Base-by-base conservation (phyloP, 2,329 filamentous ascomycete genomes). In the Tympanopsis confertula region DNA sequence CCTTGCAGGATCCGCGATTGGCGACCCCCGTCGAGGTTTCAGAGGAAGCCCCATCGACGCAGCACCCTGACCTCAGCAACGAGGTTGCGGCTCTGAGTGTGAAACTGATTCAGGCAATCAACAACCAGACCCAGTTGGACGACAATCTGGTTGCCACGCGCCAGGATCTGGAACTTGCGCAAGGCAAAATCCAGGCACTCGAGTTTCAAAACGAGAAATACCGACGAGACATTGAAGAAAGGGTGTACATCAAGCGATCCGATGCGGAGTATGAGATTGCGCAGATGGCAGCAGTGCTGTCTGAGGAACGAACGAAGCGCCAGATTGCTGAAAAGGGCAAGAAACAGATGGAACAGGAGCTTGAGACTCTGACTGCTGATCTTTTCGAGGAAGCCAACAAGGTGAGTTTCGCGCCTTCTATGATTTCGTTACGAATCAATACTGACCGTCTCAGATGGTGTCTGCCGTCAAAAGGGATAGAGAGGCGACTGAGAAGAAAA, bases 331-430 rank as follows among this genome's bases (percentile, higher is more conserved):
- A 88, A 51, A 78, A 75, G 55, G 84, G 86, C 39, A 94, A 91
- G 66, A 85, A 82, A 57, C 79, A 79, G 44, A 94, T 95, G 20
- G 91, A 98, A 56, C 79, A 83, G 47, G 91, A 98, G 58, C 65
- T 98, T 35, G 91, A 96, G 61, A 85, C 78, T 38, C 61, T 98
- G 45, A 96, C 91, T 0, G 79, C 86, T 2, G 87, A 86, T 19
- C 70, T 98, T n/a, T 98, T 98, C 45, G 87, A 96, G 54, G 89
- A 98, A 65, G 91, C 91, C 36, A 96, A 98, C 63, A 88, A 83
- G 69, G 96, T 98, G 89, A 91, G 98, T 38, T 85, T 89, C 29
- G 78, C 77, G 13, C 89, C 89, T 26, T 86, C 94, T 52, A 86
- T 88, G 55, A 10, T 18, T 12, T 18, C 15, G 10, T 33, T 7